Evolutionary conservation across 768 basidiomycete genomes (phyloP).

Genomic region (Tubosaeta sp.): DNA sequence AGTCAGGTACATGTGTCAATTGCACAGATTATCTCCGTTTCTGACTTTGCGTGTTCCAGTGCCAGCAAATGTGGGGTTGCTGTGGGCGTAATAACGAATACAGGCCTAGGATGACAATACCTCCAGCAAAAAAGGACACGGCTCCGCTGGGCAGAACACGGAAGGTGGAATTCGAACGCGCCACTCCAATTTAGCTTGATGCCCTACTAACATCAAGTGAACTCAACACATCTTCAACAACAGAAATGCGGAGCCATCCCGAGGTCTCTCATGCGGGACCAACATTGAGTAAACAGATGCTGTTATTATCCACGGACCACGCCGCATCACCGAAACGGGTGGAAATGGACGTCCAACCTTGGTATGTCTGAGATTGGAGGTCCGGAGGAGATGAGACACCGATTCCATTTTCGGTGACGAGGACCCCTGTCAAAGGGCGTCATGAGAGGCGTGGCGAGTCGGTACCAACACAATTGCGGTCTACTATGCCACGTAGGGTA

Average conservation of each 20-base stretch:
- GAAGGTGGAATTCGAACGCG: too few relatives aligned
- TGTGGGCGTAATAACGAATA: too few relatives aligned
- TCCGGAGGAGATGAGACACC: not conserved
- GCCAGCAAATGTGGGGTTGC: too few relatives aligned
- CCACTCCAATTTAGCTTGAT: too few relatives aligned
- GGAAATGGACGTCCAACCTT: conserved; percentile 20
- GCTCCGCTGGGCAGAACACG: too few relatives aligned
- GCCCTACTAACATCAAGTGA: too few relatives aligned
- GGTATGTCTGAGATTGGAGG: conserved; percentile 8
- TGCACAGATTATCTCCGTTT: conserved; percentile 33
- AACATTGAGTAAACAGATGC: conserved; percentile 5
- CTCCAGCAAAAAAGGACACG: too few relatives aligned
- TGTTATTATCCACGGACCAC: conserved; percentile 39
- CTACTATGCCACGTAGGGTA: conserved; percentile 10
- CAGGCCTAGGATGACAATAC: too few relatives aligned
- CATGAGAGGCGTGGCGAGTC: conserved; percentile 9
- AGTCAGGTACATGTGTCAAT: conserved; percentile 24
- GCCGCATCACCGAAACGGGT: conserved; percentile 34
- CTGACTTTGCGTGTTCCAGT: too few relatives aligned
- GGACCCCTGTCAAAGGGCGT: conserved; percentile 14
- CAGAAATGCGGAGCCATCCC: conserved; percentile 6
- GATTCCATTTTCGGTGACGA: conserved; percentile 13
- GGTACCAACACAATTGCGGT: conserved; percentile 1
- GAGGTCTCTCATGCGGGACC: not conserved
- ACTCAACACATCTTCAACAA: too few relatives aligned